Conservation (phyloP, 768 basidiomycete species). For the Leucosporidium yakuticum region DNA sequence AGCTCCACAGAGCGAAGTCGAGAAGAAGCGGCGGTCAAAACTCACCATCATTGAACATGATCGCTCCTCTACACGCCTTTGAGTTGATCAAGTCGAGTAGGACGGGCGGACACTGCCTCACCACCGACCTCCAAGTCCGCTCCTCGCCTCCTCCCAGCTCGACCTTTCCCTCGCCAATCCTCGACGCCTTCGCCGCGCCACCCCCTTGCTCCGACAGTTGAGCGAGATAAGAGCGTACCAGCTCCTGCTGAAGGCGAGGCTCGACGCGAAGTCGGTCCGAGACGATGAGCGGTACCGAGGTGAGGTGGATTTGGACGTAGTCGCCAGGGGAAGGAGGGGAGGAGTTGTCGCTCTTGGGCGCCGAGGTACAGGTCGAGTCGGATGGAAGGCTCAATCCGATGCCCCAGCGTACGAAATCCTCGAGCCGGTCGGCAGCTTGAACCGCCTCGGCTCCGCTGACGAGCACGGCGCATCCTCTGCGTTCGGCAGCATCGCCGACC, state of each 20-base stretch:
- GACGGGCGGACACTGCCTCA: conserved; percentile 75
- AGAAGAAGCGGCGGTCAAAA: conserved; percentile 67
- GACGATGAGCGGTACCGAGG: conserved; percentile 62
- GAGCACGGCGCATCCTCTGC: background rate
- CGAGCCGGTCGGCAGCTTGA: conserved; percentile 45
- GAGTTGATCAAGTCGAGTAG: conserved; percentile 83
- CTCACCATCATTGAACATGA: conserved; percentile 25
- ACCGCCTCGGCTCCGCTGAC: conserved; percentile 43
- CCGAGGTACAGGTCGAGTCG: too few relatives aligned
- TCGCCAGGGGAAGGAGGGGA: conserved; percentile 35
- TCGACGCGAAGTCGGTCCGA: conserved; percentile 46
- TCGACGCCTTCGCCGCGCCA: background rate
- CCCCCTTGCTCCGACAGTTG: conserved; percentile 23
- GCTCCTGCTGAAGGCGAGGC: conserved; percentile 37
- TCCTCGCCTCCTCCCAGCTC: background rate
- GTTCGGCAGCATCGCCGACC: too few relatives aligned
- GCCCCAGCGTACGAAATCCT: conserved; percentile 34
- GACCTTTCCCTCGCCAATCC: background rate
- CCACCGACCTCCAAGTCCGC: conserved; percentile 58
- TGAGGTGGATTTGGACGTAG: conserved; percentile 63
- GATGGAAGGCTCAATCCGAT: too few relatives aligned
- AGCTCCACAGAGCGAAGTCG: background rate
- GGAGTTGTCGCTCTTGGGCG: too few relatives aligned
- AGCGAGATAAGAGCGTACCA: conserved; percentile 50
- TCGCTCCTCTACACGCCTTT: conserved; percentile 85